A percentile compares a stretch with the other conserved stretches of the same genome.
Evolutionary conservation across 2,329 filamentous ascomycete species (phyloP).

Genomic region (Aspergillus viridinutans): DNA sequence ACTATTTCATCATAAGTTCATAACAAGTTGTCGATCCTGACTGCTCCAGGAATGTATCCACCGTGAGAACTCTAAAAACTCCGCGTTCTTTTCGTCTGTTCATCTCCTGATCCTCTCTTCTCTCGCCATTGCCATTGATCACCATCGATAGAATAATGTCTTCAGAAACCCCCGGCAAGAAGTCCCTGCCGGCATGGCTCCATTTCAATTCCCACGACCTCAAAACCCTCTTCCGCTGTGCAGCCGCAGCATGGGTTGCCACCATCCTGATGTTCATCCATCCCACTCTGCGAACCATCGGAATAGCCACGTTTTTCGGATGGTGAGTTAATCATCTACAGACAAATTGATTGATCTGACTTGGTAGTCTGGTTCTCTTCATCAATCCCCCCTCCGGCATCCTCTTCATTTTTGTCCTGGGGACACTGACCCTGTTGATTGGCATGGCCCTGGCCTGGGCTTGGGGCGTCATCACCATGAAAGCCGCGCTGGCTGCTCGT

Average conservation of each 20-base stretch:
- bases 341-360: background rate
- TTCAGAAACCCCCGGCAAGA: background rate
- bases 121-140: background rate
- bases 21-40: background rate
- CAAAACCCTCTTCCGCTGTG: constrained; percentile 47
- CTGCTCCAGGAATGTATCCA: background rate
- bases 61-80: background rate
- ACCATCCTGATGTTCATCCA: constrained; percentile 47
- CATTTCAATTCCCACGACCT: constrained; percentile 48
- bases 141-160: background rate
- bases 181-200: background rate
- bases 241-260: constrained; percentile 44
- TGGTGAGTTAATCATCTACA: constrained; percentile 11
- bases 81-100: background rate
- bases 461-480: constrained; percentile 48
- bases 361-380: constrained; percentile 34
- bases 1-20: too few relatives aligned
- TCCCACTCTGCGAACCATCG: constrained; percentile 40
- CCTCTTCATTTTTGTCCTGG: constrained; percentile 43
- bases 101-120: background rate
- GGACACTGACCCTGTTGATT: constrained; percentile 39
- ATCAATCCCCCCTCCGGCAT: constrained; percentile 46
- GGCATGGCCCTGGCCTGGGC: constrained; percentile 48
- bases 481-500: constrained; percentile 43
- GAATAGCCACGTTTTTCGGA: constrained; percentile 46